A percentile compares a stretch with the other conserved stretches of the same genome.
These are phyloP conservation scores for Allodekkera sacchari DNA, from an alignment of 805 yeast genomes.

Conservation along the genomic window DNA sequence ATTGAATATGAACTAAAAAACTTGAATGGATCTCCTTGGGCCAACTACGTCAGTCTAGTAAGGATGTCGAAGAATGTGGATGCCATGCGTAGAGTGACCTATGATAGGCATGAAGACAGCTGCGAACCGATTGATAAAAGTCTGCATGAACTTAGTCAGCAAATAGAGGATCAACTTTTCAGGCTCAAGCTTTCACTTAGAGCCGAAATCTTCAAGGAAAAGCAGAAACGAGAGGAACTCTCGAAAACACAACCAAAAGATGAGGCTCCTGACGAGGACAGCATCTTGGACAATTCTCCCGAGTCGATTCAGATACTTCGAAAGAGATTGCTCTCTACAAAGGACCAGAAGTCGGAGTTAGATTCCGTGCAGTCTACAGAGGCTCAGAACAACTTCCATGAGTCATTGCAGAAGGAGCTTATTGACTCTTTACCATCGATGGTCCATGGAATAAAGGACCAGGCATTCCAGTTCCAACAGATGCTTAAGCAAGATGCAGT, in stretches of 20 bases:
- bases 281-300: conserved; percentile 3
- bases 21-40: neutral
- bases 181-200: conserved; percentile 10
- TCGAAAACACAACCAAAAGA: neutral
- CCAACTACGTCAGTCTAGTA: conserved; percentile 1
- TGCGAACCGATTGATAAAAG: conserved; percentile 3
- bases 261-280: neutral
- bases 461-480: conserved; percentile 26
- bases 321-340: conserved; percentile 20
- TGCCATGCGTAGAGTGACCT: conserved; percentile 8
- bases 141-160: conserved; percentile 9
- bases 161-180: conserved; percentile 9
- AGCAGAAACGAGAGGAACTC: conserved; percentile 4
- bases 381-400: conserved; percentile 22
- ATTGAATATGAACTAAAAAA: conserved; percentile 1
- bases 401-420: conserved; percentile 24
- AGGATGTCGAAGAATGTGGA: conserved; percentile 11
- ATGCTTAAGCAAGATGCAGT: conserved; percentile 24
- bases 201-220: conserved; percentile 1
- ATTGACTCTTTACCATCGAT: conserved; percentile 24
- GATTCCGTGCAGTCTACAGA: conserved; percentile 19
- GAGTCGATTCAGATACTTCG: conserved; percentile 22
- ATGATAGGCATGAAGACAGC: conserved; percentile 1
- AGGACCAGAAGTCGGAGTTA: conserved; percentile 15
- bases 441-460: conserved; percentile 21